phyloP scores from a whole-genome alignment of 2,329 filamentous ascomycete species.

The Fusarium nygamai region DNA sequence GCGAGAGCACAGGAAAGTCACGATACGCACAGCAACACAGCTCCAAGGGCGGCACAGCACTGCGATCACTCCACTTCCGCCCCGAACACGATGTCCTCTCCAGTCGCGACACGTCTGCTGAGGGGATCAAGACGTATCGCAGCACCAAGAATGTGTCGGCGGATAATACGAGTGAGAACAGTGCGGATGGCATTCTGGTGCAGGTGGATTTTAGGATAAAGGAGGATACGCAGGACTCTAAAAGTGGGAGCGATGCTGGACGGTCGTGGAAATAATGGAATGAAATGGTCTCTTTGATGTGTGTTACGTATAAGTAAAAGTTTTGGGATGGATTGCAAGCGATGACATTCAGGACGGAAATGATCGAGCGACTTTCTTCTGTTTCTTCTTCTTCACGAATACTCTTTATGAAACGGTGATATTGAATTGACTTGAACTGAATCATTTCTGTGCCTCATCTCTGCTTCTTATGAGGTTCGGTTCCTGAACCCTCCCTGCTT shows the following conservation, averaged over 20 bases:
- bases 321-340: not conserved
- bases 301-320: not conserved
- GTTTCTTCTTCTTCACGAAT: not conserved
- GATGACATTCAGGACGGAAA: not conserved
- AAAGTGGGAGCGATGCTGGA: constrained; percentile 1
- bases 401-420: not conserved
- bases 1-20: constrained; percentile 33
- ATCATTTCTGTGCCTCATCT: not conserved
- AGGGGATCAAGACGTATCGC: constrained; percentile 38
- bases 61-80: constrained; percentile 45
- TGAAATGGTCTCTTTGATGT: not conserved
- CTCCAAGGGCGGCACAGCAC: constrained; percentile 41
- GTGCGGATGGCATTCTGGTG: constrained; percentile 48
- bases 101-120: constrained; percentile 41
- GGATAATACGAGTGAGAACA: constrained; percentile 38
- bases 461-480: not conserved
- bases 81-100: constrained; percentile 44
- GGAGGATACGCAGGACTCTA: constrained; percentile 32
- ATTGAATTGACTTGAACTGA: not conserved
- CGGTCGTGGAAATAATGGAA: not conserved
- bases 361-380: not conserved
- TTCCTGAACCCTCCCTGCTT: not conserved
- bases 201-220: constrained; percentile 51
- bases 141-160: constrained; percentile 29
- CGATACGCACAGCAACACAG: constrained; percentile 36